Evolutionary conservation across 1,284 basidiomycete genomes (phyloP).

Genomic region (Jaminaea rosea): DNA sequence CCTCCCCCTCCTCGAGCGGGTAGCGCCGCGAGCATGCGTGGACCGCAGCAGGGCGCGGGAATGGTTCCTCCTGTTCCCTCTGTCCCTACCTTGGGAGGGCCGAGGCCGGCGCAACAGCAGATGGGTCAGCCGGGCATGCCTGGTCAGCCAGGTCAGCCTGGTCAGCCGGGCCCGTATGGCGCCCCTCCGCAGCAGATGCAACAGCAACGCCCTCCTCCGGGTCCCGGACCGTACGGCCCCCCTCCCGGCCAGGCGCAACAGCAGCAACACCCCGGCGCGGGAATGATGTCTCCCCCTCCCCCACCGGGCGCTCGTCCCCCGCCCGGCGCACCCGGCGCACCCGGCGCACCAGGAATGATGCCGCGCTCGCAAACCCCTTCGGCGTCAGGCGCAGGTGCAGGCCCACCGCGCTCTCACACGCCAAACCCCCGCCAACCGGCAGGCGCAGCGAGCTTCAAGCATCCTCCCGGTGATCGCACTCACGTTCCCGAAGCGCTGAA

Average conservation of each 20-base stretch:
- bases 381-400: constrained; percentile 44
- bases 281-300: constrained; percentile 10
- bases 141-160: constrained; percentile 19
- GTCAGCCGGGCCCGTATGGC: constrained; percentile 21
- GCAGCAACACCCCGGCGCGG: constrained; percentile 9
- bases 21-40: constrained; percentile 14
- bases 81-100: constrained; percentile 10
- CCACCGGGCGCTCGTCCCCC: constrained; percentile 1
- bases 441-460: constrained; percentile 53
- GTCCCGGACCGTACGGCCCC: constrained; percentile 44
- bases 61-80: constrained; percentile 40
- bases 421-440: no score
- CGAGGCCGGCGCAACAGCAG: no score
- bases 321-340: constrained; percentile 5
- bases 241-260: constrained; percentile 45
- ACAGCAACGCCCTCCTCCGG: constrained; percentile 3
- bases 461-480: constrained; percentile 78
- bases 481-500: constrained; percentile 70
- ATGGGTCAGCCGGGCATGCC: no score
- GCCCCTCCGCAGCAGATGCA: constrained; percentile 13
- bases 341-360: no score
- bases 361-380: constrained; percentile 40
- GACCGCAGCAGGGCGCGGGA: constrained; percentile 27
- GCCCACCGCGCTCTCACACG: constrained; percentile 29
- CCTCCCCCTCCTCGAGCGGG: constrained; percentile 11